Percentiles rank a stretch among this genome's conserved stretches.
phyloP scores from a whole-genome alignment of 1,284 basidiomycete genomes.

The Irpex sp. region DNA sequence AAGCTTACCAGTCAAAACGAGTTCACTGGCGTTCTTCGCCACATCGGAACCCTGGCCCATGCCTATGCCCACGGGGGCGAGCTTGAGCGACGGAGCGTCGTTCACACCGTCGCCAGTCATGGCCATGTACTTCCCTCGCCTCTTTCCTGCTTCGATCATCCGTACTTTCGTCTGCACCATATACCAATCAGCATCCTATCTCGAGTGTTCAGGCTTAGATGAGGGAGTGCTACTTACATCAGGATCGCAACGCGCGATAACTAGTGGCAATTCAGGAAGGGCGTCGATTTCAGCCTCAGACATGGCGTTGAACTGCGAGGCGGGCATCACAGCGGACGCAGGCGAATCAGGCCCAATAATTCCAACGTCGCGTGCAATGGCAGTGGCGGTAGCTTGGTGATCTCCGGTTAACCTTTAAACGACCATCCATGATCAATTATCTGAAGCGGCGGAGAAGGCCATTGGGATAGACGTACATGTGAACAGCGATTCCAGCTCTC shows the following conservation, averaged over 20 bases:
- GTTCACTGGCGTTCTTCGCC: slow-evolving; percentile 57
- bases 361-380: slow-evolving; percentile 44
- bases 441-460: neutral
- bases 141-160: slow-evolving; percentile 54
- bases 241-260: slow-evolving; percentile 52
- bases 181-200: neutral
- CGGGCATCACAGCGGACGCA: slow-evolving; percentile 40
- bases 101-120: slow-evolving; percentile 64
- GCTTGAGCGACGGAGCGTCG: slow-evolving; percentile 57
- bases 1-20: slow-evolving; percentile 34
- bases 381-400: slow-evolving; percentile 40
- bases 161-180: slow-evolving; percentile 39
- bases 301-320: slow-evolving; percentile 59
- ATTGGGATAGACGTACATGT: slow-evolving; percentile 38
- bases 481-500: slow-evolving; percentile 61
- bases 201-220: neutral
- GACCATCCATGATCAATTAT: neutral
- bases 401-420: slow-evolving; percentile 30
- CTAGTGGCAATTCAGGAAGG: slow-evolving; percentile 49
- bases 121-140: slow-evolving; percentile 44
- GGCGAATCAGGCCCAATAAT: slow-evolving; percentile 33
- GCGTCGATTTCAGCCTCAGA: slow-evolving; percentile 61
- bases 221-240: neutral
- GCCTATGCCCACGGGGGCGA: slow-evolving; percentile 61
- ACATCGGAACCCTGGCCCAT: slow-evolving; percentile 77